Percentiles rank a stretch among this genome's conserved stretches.
Evolutionary conservation across 75 land plant genomes (phyloP).

Genomic region (Chamaecyparis obtusa): DNA sequence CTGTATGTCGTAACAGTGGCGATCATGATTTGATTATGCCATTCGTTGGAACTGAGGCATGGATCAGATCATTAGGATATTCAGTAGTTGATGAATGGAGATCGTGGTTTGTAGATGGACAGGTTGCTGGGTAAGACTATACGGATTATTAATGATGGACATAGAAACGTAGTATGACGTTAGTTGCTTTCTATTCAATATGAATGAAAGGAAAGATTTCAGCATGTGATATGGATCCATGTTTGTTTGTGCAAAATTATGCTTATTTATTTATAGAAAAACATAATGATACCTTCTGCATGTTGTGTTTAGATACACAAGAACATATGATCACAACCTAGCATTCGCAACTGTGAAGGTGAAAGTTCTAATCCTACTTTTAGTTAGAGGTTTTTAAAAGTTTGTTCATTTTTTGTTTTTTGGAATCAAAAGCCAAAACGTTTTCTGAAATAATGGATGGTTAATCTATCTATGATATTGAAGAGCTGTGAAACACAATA

Average conservation of each 20-base stretch:
- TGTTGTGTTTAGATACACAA: conserved; percentile 31
- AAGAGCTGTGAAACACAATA: neutral
- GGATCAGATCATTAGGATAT: conserved; percentile 51
- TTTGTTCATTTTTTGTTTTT: neutral
- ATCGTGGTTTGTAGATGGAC: conserved; percentile 53
- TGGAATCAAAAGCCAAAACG: neutral
- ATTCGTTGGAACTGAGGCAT: conserved; percentile 48
- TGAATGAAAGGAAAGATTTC: no score
- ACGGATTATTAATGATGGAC: neutral
- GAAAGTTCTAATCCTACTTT: neutral
- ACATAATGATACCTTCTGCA: neutral
- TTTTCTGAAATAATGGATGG: neutral
- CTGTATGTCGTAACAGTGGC: conserved; percentile 32
- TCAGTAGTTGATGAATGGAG: conserved; percentile 43
- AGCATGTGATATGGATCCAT: neutral
- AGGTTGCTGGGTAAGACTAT: conserved; percentile 62
- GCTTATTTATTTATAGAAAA: neutral
- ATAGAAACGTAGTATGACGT: neutral
- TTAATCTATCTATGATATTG: neutral
- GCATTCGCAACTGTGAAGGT: conserved; percentile 58
- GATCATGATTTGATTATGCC: conserved; percentile 63
- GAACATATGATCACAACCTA: conserved; percentile 32
- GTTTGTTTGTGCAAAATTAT: neutral
- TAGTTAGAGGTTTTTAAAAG: neutral
- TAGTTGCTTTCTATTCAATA: neutral